These are phyloP conservation scores for Corymbia calophylla DNA, from an alignment of 441 rosid species.

Conservation along the genomic window DNA sequence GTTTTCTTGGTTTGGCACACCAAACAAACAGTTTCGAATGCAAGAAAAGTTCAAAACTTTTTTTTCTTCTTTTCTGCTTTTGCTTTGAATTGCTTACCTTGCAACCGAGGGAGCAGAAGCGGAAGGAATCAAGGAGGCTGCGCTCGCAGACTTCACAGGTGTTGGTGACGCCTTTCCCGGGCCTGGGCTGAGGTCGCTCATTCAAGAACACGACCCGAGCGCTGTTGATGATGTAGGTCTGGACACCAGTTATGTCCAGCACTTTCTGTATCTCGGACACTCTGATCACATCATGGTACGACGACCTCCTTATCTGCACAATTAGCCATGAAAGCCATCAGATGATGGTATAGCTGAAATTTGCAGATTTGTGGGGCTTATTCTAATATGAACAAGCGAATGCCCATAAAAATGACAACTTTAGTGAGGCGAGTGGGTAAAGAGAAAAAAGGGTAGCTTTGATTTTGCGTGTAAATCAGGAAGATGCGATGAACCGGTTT, in stretches of 20 bases:
- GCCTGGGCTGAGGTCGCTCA: constrained; percentile 46
- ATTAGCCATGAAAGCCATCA: background rate
- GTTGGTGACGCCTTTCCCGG: constrained; percentile 42
- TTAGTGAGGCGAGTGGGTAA: background rate
- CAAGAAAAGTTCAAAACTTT: background rate
- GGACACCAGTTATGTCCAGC: constrained; percentile 36
- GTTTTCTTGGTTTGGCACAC: background rate
- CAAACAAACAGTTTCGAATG: background rate
- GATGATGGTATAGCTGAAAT: background rate
- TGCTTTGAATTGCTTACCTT: constrained; percentile 2
- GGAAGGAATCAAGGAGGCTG: constrained; percentile 49
- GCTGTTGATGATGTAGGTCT: constrained; percentile 44
- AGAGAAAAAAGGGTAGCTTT: background rate
- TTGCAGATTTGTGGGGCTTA: background rate
- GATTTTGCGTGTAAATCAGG: background rate
- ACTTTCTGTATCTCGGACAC: constrained; percentile 40
- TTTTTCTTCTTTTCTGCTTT: background rate
- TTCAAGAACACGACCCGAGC: constrained; percentile 44
- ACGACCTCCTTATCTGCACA: constrained; percentile 41
- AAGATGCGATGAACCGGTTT: background rate
- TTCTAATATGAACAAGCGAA: background rate
- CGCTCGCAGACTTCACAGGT: constrained; percentile 37
- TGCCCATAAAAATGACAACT: background rate
- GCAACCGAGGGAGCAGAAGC: constrained; percentile 41
- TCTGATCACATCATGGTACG: constrained; percentile 53